Evolutionary conservation across 202 grass and related monocot genomes (phyloP), one percentile per base, ranked within the genome.

Genomic region (Cymbopogon flexuosus): DNA sequence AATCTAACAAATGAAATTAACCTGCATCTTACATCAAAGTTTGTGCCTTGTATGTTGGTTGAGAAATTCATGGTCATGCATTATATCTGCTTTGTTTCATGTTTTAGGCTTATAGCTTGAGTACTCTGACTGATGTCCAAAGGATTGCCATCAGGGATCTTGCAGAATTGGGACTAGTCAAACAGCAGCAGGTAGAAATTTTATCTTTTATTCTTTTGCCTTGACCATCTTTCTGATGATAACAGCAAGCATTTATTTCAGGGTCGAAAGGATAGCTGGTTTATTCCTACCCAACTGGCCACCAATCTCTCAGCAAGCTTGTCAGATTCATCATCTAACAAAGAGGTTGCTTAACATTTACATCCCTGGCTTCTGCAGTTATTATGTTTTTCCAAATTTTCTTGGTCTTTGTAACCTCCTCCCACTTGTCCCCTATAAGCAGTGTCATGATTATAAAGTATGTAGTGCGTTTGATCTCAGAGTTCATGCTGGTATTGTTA

Each of bases 281-380:
- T 98, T 72, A 91, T 98, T 89, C 95, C 95, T 74, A 94, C 95
- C 74, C 94, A 93, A 80, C 72, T 98, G 86, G 95, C 95, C 67
- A 98, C 92, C 64, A 93, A 98, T 66, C 95, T 98, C 68, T 93
- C 95, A 65, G 82, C 88, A 68, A 94, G 90, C 76, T 88, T 98
- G 75, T 89, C 94, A 35, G 91, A 97, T 89, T 87, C 86, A 66
- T 88, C 92, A 16, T 90, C 92, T 18, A 84, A 62, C 64, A 98
- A 98, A 91, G 92, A 98, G 87, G 95, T 97, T 73, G 84, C 65
- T 58, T 52, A 45, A 66, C 23, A 70, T 41, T 12, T 42, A 27
- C 47, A 43, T 65, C 64, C 43, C 64, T 73, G 58, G 43, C 65
- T 87, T 21, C 51, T 82, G 11, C 15, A 70, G 6, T 58, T 52